Conservation (phyloP, 2,329 filamentous ascomycete species). For the Coniochaeta hoffmannii region DNA sequence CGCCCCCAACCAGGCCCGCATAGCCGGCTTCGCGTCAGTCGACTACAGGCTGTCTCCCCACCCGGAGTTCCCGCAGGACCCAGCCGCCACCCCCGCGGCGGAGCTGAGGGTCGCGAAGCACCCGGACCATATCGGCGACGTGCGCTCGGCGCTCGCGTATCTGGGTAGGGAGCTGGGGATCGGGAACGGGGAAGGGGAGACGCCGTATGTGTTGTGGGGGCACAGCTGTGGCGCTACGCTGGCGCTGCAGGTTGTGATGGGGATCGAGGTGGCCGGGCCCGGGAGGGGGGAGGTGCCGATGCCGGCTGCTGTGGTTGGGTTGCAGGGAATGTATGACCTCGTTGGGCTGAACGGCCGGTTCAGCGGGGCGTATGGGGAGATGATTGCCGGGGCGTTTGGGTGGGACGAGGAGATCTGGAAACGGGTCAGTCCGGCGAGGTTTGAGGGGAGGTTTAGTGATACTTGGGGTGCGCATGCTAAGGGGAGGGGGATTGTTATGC, state of each 20-base stretch:
- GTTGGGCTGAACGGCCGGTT: conserved; percentile 24
- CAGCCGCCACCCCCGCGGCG: conserved; percentile 23
- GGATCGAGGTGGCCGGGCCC: conserved; percentile 7
- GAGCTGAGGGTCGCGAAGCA: conserved; percentile 35
- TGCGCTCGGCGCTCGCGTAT: conserved; percentile 41
- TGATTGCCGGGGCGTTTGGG: conserved; percentile 57
- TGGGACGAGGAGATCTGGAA: conserved; percentile 41
- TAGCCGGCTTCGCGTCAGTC: conserved; percentile 57
- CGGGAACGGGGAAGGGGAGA: conserved; percentile 8
- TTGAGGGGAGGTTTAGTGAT: conserved; percentile 30
- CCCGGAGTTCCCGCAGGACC: conserved; percentile 37
- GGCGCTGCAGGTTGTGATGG: conserved; percentile 51
- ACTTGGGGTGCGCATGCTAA: conserved; percentile 27
- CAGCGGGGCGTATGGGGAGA: conserved; percentile 42
- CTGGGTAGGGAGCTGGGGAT: conserved; percentile 39
- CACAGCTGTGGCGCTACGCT: conserved; percentile 60
- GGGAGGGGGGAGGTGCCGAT: not conserved
- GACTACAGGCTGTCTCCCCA: conserved; percentile 56
- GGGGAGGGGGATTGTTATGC: conserved; percentile 24
- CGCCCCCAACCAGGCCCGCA: conserved; percentile 19
- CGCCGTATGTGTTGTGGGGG: conserved; percentile 48
- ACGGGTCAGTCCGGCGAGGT: conserved; percentile 44
- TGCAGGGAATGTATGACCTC: conserved; percentile 19
- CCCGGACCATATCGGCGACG: conserved; percentile 54
- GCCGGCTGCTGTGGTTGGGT: conserved; percentile 12